A percentile compares a stretch with the other conserved stretches of the same genome.
Conservation (phyloP, 164 flowering plant genomes). For the Macadamia tetraphylla region DNA sequence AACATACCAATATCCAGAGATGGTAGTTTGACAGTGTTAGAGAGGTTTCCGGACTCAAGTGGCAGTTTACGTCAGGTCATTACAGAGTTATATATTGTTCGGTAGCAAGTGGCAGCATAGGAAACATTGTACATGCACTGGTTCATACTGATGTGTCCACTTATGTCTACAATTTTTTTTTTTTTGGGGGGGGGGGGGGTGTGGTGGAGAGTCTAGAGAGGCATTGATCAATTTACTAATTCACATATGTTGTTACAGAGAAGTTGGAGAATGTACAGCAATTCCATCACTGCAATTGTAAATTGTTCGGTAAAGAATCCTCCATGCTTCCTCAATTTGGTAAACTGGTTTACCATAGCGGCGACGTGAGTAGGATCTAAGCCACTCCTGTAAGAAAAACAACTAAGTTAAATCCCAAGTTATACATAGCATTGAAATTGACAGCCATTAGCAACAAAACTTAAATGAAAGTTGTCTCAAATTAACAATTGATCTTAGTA, state of each 20-base stretch:
- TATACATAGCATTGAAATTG: not conserved
- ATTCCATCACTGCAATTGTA: constrained; percentile 94
- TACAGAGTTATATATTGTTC: no score
- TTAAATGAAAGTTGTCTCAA: not conserved
- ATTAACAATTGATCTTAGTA: not conserved
- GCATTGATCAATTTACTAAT: no score
- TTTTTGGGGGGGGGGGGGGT: no score
- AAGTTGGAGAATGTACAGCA: constrained; percentile 52
- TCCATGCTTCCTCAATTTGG: constrained; percentile 77
- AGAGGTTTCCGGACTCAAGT: no score
- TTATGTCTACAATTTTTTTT: no score
- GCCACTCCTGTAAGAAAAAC: constrained; percentile 62
- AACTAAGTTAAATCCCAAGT: not conserved
- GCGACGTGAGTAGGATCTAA: constrained; percentile 62
- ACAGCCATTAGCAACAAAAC: not conserved
- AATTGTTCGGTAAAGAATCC: constrained; percentile 75
- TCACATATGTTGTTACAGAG: not conserved
- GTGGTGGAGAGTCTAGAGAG: no score
- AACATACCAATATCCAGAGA: no score
- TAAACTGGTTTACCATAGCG: constrained; percentile 74
- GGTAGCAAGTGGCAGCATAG: no score
- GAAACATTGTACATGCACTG: not conserved
- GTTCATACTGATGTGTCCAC: no score
- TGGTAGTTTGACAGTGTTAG: no score
- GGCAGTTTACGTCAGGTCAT: no score